Evolutionary conservation across 345 rosid genomes (phyloP), one percentile per base, ranked within the genome.

Genomic region (Euphorbia pulcherrima): DNA sequence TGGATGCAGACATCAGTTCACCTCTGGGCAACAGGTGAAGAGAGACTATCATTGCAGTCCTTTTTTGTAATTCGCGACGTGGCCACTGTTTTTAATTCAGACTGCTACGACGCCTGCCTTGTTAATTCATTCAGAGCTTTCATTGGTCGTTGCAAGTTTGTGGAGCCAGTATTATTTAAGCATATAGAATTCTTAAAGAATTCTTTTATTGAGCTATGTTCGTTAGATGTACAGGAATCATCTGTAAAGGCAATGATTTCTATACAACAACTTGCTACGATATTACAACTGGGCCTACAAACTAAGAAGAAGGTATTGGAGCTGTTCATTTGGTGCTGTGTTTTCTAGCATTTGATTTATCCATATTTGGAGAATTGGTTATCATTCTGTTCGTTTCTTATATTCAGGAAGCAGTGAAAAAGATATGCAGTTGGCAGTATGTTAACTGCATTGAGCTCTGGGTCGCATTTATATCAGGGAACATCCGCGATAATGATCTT

Each of bases 361-460:
- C 33, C 37, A 56, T 8, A 5, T 59, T 40, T 47, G 41, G n/a
- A 30, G 60, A 64, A 27, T 29, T 18, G 54, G 6, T 72, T 29
- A 67, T 18, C 73, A 41, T 74, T 72, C 66, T 67, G 30, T 79
- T 56, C 65, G 64, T 61, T 80, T 44, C 51, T 74, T 70, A 65
- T 73, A 47, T 79, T 56, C 96, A 91, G 99, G 96, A 86, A 70
- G 90, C 88, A 40, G 81, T 94, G 8, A 86, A 85, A 84, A 82
- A 83, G 84, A 74, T 89, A 62, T 88, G 90, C 82, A 87, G 97
- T 69, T 86, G 84, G 88, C 88, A 94, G 77, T 89, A 78, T 73
- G 79, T 82, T 18, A 86, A 80, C 72, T 88, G 95, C 74, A 51
- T 94, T 77, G 92, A 91, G 83, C 87, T 94, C 68, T 94, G 99